These are phyloP conservation scores for Serendipita sp. DNA, from an alignment of 768 basidiomycete genomes.

Conservation along the genomic window DNA sequence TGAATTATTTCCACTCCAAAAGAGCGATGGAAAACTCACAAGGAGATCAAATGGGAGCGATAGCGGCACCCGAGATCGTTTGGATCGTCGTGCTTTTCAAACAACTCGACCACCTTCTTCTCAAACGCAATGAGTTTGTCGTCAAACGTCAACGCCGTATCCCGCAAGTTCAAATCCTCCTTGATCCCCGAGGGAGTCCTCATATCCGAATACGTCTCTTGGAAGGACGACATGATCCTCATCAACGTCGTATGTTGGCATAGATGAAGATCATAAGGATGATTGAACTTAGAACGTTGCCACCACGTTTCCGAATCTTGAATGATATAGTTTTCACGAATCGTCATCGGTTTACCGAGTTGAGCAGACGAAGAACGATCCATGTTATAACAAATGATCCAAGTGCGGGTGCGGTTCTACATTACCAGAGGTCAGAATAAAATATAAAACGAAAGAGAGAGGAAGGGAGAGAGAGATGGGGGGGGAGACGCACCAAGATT, in stretches of 20 bases:
- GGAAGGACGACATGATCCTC: constrained; percentile 33
- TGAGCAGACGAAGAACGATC: constrained; percentile 63
- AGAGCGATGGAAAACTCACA: constrained; percentile 8
- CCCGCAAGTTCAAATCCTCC: constrained; percentile 9
- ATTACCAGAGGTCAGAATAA: not conserved
- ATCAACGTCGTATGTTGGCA: constrained; percentile 39
- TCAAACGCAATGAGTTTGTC: constrained; percentile 8
- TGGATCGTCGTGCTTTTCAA: constrained; percentile 6
- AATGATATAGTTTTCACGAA: constrained; percentile 45
- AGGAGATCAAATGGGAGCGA: constrained; percentile 11
- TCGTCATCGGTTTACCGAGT: constrained; percentile 56
- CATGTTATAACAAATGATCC: constrained; percentile 61
- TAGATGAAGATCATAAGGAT: constrained; percentile 22
- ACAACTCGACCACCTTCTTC: constrained; percentile 7
- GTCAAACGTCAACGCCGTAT: constrained; percentile 10
- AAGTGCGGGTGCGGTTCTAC: constrained; percentile 49
- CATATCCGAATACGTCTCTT: constrained; percentile 12
- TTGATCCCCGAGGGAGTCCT: not conserved
- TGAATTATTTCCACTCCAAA: not conserved
- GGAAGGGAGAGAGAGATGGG: not conserved
- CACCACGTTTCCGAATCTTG: constrained; percentile 37
- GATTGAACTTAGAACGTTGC: constrained; percentile 20
- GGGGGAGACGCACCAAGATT: constrained; percentile 21
- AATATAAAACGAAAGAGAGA: not conserved
- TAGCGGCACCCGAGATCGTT: constrained; percentile 11